These are phyloP conservation scores for Gossypium aridum DNA, from an alignment of 441 rosid species.

Conservation along the genomic window DNA sequence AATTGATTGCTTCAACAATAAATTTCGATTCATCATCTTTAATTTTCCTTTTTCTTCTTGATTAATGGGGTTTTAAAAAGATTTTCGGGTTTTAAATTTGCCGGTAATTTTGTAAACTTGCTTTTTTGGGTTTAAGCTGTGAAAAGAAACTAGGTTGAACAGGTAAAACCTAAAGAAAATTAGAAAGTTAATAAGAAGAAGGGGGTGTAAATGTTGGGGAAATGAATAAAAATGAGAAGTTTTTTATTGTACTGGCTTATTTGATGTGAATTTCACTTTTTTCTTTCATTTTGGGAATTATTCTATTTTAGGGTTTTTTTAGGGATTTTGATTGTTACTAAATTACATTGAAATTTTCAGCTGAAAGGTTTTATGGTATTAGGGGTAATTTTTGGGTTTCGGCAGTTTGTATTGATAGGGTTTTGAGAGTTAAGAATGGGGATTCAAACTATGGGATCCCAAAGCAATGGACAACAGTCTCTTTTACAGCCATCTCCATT, in stretches of 20 bases:
- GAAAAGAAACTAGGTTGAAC: neutral
- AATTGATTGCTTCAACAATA: neutral
- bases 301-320: neutral
- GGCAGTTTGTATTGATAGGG: slow-evolving; percentile 3
- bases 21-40: neutral
- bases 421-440: slow-evolving; percentile 34
- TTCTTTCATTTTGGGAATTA: neutral
- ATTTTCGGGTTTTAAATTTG: neutral
- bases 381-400: slow-evolving; percentile 3
- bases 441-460: slow-evolving; percentile 44
- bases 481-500: slow-evolving; percentile 22
- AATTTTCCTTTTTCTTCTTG: neutral
- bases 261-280: neutral
- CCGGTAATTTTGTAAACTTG: neutral
- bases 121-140: neutral
- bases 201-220: neutral
- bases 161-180: neutral
- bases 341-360: neutral
- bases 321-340: neutral
- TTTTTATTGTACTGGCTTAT: neutral
- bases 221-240: neutral
- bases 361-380: neutral
- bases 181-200: neutral
- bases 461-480: slow-evolving; percentile 26
- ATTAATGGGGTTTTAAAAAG: neutral